A percentile compares a stretch with the other conserved stretches of the same genome.
Evolutionary conservation across 306 rosid genomes (phyloP).

Genomic region (Ochetophila trinervis): DNA sequence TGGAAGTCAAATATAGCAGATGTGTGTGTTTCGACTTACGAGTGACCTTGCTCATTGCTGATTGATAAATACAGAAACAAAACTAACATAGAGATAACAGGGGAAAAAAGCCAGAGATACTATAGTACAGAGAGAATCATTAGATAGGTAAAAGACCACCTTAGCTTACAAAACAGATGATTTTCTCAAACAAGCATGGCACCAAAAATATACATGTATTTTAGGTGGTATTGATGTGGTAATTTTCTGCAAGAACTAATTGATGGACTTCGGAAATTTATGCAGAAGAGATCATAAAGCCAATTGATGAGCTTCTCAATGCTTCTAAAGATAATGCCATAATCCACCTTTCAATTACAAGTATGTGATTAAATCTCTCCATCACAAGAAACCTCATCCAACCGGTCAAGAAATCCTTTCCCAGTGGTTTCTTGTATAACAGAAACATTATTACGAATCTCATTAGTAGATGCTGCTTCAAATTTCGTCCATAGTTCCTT

Average conservation of each 20-base stretch:
- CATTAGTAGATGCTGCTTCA: conserved; percentile 68
- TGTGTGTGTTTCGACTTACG: too few species aligned
- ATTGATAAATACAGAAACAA: too few species aligned
- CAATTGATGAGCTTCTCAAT: background rate
- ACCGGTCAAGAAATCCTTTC: conserved; percentile 73
- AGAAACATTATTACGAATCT: conserved; percentile 25
- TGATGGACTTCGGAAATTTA: background rate
- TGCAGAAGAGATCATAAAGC: background rate
- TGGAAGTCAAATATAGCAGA: too few species aligned
- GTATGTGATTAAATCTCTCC: conserved; percentile 16
- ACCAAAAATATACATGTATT: background rate
- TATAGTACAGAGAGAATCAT: too few species aligned
- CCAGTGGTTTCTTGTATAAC: conserved; percentile 23
- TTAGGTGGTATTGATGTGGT: background rate
- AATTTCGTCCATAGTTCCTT: conserved; percentile 85
- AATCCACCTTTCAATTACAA: conserved; percentile 24
- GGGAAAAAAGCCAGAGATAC: too few species aligned
- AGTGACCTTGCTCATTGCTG: too few species aligned
- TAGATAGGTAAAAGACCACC: too few species aligned
- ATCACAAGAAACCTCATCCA: conserved; percentile 80
- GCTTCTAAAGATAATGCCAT: conserved; percentile 5
- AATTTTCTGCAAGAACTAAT: background rate
- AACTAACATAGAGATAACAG: too few species aligned
- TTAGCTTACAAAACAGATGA: background rate
- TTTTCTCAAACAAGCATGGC: background rate